Conservation (phyloP, 805 yeast genomes). For the Kurtzmaniella cleridarum region DNA sequence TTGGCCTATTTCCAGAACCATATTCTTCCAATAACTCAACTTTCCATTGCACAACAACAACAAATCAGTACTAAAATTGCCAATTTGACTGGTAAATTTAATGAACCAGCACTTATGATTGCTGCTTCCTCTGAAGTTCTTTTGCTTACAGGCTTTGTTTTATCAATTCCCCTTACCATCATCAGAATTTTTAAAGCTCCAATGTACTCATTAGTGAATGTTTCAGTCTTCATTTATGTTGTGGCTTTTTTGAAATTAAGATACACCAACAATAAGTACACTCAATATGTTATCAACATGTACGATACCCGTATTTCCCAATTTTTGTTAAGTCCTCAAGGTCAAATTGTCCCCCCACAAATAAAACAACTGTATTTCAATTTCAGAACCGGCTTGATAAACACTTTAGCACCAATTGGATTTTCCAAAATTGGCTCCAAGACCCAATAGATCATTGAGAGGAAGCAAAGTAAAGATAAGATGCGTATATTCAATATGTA, state of each 20-base stretch:
- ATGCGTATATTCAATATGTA: not conserved
- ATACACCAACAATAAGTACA: conserved; percentile 26
- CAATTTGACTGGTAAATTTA: conserved; percentile 24
- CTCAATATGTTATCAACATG: conserved; percentile 37
- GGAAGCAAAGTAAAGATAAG: not conserved
- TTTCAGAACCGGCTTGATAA: not conserved
- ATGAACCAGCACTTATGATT: conserved; percentile 31
- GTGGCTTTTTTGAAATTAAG: conserved; percentile 32
- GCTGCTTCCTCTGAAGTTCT: conserved; percentile 35
- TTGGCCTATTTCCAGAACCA: conserved; percentile 34
- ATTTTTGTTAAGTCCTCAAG: conserved; percentile 2
- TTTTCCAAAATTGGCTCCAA: conserved; percentile 1
- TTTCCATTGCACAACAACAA: conserved; percentile 22
- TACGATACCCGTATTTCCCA: conserved; percentile 24
- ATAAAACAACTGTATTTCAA: not conserved
- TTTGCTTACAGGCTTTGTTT: conserved; percentile 19
- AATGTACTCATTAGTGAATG: conserved; percentile 23
- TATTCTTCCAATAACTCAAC: conserved; percentile 31
- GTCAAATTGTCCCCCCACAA: not conserved
- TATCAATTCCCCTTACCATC: conserved; percentile 20
- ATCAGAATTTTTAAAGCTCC: conserved; percentile 17
- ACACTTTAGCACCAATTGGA: conserved; percentile 1
- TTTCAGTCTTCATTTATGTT: conserved; percentile 27
- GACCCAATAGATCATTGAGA: not conserved
- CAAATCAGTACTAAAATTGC: conserved; percentile 22